Evolutionary conservation across 257 asterid genomes (phyloP).

Genomic region (Lantana camara): DNA sequence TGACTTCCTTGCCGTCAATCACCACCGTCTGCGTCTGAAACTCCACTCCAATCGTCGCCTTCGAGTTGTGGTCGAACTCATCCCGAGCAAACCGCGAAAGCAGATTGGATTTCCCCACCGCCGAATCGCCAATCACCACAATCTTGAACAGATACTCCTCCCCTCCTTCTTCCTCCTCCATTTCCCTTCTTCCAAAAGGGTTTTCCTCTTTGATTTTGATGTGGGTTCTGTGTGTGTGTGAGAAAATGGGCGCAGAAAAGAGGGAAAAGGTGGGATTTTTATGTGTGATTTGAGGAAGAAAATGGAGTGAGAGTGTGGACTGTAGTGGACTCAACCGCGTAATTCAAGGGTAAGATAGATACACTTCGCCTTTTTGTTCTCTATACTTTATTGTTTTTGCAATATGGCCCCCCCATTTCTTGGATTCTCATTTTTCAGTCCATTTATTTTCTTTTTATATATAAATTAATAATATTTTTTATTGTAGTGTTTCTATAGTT

Average conservation of each 20-base stretch:
- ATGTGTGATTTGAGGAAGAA: constrained; percentile 5
- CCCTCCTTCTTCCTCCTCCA: constrained; percentile 61
- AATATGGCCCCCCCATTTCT: background rate
- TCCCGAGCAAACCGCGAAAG: constrained; percentile 79
- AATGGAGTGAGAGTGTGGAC: constrained; percentile 33
- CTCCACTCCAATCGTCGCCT: constrained; percentile 86
- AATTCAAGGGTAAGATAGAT: constrained; percentile 10
- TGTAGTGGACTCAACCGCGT: constrained; percentile 26
- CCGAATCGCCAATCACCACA: constrained; percentile 79
- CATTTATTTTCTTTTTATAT: no score
- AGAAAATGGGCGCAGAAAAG: background rate
- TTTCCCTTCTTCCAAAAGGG: background rate
- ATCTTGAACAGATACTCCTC: constrained; percentile 78
- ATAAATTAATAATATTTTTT: no score
- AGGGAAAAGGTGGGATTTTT: background rate
- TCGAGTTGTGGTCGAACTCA: constrained; percentile 77
- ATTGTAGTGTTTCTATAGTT: no score
- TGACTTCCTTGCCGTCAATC: constrained; percentile 72
- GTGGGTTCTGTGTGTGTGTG: background rate
- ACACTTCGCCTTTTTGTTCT: background rate
- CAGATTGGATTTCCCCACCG: constrained; percentile 83
- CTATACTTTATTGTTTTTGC: background rate
- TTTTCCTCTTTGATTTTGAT: background rate
- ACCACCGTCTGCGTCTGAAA: constrained; percentile 76
- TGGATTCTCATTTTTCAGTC: background rate